Evolutionary conservation across 1,139 yeast species (phyloP), one percentile per base, ranked within the genome.

Genomic region (Lodderomyces margitis): DNA sequence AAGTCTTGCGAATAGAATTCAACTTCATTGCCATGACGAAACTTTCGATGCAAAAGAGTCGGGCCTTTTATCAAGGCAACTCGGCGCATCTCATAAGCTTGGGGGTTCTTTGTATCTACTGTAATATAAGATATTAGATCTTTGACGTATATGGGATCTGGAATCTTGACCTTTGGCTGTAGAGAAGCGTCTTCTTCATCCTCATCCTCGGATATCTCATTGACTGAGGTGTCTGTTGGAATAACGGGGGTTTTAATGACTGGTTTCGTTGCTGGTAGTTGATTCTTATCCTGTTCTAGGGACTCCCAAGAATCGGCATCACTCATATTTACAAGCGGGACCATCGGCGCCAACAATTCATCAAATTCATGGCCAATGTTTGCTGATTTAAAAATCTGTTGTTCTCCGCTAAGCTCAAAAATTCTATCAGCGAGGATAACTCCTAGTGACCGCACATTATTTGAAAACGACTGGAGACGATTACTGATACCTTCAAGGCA

Each of bases 131-230:
- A 62, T n/a, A 82, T 49, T n/a, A 84, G 60, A 39, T 81, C 87
- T 46, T 78, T 77, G 21, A 85, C 64, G 52, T 83, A 85, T 2
- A 82, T 68, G 0, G 91, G 91, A 4, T 70, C 62, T 0, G 70
- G 54, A 0, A 78, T 62, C n/a, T 56, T 61, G 7, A 61, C 56
- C 15, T 58, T 63, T 6, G 34, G 59, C 3, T 63, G 66, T 28
- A 69, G 47, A 2, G 75, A 61, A 1, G 76, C 78, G 42, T 78
- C 83, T 30, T 73, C 80, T 42, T 41, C 38, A 1, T 77, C 78
- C 42, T 78, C 83, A 30, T 73, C 80, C 42, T 41, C 38, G 10
- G 36, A 33, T 21, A 8, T 11, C 5, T 33, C 36, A 14, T 33
- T 19, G 19, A 21, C 6, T 5, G 21, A 7, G 25, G 15, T 33